Conservation (phyloP, 2,329 filamentous ascomycete genomes). For the Stachybotrys chlorohalonatus region DNA sequence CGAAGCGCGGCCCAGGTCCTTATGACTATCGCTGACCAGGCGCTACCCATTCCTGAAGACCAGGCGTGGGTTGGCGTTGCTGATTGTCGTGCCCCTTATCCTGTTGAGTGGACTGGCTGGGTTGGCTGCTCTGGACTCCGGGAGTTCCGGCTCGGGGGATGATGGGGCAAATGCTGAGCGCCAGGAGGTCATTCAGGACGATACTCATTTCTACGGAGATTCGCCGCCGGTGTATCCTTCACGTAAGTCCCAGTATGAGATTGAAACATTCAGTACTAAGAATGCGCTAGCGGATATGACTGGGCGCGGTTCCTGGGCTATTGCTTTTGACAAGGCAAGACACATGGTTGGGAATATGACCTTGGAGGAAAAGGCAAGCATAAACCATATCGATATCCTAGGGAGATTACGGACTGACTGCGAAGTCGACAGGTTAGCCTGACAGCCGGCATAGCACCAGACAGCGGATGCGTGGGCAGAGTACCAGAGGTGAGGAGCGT, state of each 20-base stretch:
- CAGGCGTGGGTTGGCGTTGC: constrained; percentile 3
- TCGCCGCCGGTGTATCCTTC: constrained; percentile 39
- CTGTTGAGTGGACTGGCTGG: constrained; percentile 2
- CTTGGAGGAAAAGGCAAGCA: constrained; percentile 52
- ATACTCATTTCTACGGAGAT: constrained; percentile 38
- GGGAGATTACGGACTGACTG: not conserved
- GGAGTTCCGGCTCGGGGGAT: constrained; percentile 1
- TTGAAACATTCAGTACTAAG: not conserved
- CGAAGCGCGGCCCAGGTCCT: not conserved
- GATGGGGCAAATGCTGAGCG: not conserved
- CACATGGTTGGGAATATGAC: constrained; percentile 53
- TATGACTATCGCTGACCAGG: not conserved
- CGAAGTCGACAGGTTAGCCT: not conserved
- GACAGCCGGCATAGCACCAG: not conserved
- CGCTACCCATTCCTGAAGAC: constrained; percentile 5
- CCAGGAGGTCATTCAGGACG: constrained; percentile 20
- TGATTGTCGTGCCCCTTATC: constrained; percentile 3
- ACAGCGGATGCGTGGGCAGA: constrained; percentile 31
- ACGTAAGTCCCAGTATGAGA: not conserved
- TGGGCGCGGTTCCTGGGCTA: constrained; percentile 35
- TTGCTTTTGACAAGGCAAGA: constrained; percentile 49
- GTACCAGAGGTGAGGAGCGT: constrained; percentile 40
- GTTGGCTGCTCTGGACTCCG: constrained; percentile 2
- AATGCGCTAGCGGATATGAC: not conserved
- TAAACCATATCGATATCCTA: constrained; percentile 7